Percentiles rank a stretch among this genome's conserved stretches.
Conservation (phyloP, 2,329 filamentous ascomycete genomes). For the Penicillium sp. region DNA sequence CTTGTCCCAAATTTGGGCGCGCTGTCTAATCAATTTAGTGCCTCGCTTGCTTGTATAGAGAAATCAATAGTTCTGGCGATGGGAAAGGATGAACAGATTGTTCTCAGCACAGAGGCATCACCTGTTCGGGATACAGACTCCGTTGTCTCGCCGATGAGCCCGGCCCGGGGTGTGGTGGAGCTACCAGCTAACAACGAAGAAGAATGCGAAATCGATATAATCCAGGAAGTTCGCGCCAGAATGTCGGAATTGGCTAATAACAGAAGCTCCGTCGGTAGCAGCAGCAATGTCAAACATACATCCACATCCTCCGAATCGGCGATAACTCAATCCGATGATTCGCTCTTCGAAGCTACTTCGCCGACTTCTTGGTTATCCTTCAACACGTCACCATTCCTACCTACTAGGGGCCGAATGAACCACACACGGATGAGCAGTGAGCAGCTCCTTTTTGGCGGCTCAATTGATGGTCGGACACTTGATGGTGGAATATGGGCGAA, state of each 20-base stretch:
- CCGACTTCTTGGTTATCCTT: conserved; percentile 9
- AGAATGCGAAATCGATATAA: neutral
- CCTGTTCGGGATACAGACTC: conserved; percentile 8
- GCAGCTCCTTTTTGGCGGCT: conserved; percentile 1
- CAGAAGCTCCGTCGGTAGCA: neutral
- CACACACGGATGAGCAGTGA: conserved; percentile 1
- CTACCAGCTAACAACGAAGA: conserved; percentile 3
- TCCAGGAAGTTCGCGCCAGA: neutral
- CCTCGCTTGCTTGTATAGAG: conserved; percentile 25
- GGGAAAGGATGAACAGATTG: conserved; percentile 18
- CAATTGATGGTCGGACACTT: conserved; percentile 6
- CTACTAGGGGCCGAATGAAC: neutral
- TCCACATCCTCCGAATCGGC: conserved; percentile 24
- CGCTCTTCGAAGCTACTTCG: conserved; percentile 7
- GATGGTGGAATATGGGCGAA: conserved; percentile 9
- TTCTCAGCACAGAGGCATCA: conserved; percentile 1
- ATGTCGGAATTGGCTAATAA: neutral
- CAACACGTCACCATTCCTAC: conserved; percentile 1
- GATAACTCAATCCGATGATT: conserved; percentile 18
- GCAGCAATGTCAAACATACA: conserved; percentile 4
- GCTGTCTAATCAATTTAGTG: conserved; percentile 14
- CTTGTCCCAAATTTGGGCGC: too few relatives aligned
- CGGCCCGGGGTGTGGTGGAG: neutral
- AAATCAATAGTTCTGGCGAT: conserved; percentile 21
- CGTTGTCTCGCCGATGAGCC: conserved; percentile 5